Conservation (phyloP, 2,329 filamentous ascomycete genomes). For the Verticillium albo-atrum region DNA sequence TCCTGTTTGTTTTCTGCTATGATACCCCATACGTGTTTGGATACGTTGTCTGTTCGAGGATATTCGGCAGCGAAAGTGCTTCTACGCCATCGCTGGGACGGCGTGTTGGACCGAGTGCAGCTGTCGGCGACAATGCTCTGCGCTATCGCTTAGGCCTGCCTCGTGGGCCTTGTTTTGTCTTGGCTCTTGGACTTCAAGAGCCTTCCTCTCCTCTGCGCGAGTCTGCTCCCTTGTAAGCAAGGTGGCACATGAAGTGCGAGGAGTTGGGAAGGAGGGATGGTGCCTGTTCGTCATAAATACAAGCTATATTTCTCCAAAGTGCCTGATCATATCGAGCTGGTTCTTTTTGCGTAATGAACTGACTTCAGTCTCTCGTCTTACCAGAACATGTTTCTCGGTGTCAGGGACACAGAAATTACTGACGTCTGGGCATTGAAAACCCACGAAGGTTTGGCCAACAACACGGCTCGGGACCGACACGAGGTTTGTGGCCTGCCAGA, state of each 20-base stretch:
- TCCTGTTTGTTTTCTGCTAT: constrained; percentile 30
- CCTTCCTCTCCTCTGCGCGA: not conserved
- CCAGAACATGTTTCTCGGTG: too few species aligned
- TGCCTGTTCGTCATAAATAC: not conserved
- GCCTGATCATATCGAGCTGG: not conserved
- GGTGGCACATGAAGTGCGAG: not conserved
- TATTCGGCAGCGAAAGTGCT: constrained; percentile 36
- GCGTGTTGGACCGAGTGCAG: constrained; percentile 39
- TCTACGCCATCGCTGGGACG: constrained; percentile 43
- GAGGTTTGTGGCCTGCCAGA: not conserved
- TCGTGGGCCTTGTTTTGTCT: constrained; percentile 10
- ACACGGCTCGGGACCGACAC: too few species aligned
- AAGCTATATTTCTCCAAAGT: not conserved
- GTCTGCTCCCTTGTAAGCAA: not conserved
- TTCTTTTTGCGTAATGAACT: not conserved
- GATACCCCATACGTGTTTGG: constrained; percentile 52
- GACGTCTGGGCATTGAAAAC: too few species aligned
- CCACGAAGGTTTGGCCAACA: too few species aligned
- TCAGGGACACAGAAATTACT: too few species aligned
- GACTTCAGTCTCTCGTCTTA: not conserved
- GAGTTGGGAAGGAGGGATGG: not conserved
- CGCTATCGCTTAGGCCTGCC: constrained; percentile 38
- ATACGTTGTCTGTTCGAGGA: constrained; percentile 38
- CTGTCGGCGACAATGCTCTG: constrained; percentile 46
- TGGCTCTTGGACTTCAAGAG: not conserved